These are phyloP conservation scores for Komagataella pastoris DNA, from an alignment of 805 yeast genomes.

Conservation along the genomic window DNA sequence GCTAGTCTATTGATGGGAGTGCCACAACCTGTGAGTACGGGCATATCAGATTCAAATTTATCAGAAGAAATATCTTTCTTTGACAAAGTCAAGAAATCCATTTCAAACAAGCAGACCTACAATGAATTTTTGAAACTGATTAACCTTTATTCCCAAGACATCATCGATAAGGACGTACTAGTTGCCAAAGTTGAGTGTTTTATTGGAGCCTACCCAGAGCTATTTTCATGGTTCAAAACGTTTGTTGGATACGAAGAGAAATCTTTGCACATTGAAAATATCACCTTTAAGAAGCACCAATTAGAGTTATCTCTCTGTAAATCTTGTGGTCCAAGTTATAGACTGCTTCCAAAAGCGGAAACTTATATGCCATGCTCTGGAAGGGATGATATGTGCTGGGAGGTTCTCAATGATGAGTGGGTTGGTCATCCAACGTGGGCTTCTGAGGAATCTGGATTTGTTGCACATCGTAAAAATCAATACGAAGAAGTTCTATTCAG, in stretches of 20 bases:
- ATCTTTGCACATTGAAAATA: conserved; percentile 80
- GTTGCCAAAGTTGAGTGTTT: conserved; percentile 79
- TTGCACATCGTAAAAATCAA: conserved; percentile 97
- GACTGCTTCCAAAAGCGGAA: conserved; percentile 85
- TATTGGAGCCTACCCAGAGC: conserved; percentile 67
- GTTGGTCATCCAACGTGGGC: conserved; percentile 99
- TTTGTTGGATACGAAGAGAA: conserved; percentile 83
- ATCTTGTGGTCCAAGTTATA: conserved; percentile 90
- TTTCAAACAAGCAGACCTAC: conserved; percentile 82
- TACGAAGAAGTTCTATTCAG: conserved; percentile 92
- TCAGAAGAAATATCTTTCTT: conserved; percentile 83
- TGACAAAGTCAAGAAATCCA: conserved; percentile 79
- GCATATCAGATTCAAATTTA: conserved; percentile 44
- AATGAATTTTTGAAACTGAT: conserved; percentile 84
- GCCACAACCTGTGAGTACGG: conserved; percentile 66
- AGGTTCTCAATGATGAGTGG: conserved; percentile 96
- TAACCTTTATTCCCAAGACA: conserved; percentile 80
- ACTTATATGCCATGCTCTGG: conserved; percentile 97
- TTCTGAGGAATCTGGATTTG: conserved; percentile 96
- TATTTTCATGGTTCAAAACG: conserved; percentile 81
- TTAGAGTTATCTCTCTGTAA: conserved; percentile 83
- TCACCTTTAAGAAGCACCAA: conserved; percentile 79
- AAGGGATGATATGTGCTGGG: conserved; percentile 99
- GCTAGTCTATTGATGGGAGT: conserved; percentile 76
- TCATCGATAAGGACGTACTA: conserved; percentile 70